Percentiles rank a stretch among this genome's conserved stretches.
These are phyloP conservation scores for Talaromyces sp. DNA, from an alignment of 2,329 filamentous ascomycete species.

Conservation along the genomic window DNA sequence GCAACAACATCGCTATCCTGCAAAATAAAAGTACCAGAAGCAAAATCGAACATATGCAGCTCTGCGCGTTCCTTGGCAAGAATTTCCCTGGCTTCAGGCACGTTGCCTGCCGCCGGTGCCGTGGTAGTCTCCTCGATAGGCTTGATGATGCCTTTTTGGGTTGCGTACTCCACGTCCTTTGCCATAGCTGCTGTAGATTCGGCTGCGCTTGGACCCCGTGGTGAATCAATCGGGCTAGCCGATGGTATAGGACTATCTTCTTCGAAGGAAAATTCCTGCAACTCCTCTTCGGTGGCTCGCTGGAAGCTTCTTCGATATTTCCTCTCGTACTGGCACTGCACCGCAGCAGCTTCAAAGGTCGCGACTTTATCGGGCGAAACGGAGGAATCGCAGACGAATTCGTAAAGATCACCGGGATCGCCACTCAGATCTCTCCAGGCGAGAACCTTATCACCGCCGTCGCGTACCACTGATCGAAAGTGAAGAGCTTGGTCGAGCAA, in stretches of 20 bases:
- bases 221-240: constrained; percentile 54
- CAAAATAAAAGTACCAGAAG: constrained; percentile 75
- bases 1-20: constrained; percentile 73
- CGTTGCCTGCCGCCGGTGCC: constrained; percentile 57
- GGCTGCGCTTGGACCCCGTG: constrained; percentile 34
- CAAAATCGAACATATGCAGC: constrained; percentile 89
- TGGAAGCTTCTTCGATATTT: constrained; percentile 81
- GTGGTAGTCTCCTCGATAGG: constrained; percentile 49
- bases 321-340: constrained; percentile 95
- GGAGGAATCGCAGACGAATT: constrained; percentile 86
- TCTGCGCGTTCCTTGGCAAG: constrained; percentile 74
- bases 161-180: constrained; percentile 42
- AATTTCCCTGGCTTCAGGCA: constrained; percentile 67
- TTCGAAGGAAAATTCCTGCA: constrained; percentile 76
- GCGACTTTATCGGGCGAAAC: constrained; percentile 67
- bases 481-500: constrained; percentile 87
- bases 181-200: constrained; percentile 45
- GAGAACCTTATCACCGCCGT: constrained; percentile 77
- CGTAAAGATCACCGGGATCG: constrained; percentile 90
- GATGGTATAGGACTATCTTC: constrained; percentile 58
- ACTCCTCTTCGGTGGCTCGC: constrained; percentile 74
- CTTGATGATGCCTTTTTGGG: constrained; percentile 39
- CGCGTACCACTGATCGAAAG: constrained; percentile 77
- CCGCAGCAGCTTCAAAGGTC: constrained; percentile 75
- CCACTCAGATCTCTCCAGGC: constrained; percentile 95